Conservation (phyloP, 306 rosid species). For the Astragalus glycyphyllos region DNA sequence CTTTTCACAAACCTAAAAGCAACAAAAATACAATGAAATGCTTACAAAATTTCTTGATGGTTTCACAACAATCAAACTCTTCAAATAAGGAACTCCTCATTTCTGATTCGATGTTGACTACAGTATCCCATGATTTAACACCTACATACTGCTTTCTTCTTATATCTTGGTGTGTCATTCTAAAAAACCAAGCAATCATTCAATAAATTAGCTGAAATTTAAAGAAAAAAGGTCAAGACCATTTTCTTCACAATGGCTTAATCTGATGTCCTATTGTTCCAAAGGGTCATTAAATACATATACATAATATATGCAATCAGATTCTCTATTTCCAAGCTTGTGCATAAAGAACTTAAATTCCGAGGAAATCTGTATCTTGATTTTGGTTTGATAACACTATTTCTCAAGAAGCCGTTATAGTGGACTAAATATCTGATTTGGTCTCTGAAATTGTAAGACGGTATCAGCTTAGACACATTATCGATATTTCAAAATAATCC, state of each 20-base stretch:
- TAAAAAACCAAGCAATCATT: conserved; percentile 21
- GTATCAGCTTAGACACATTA: too few species aligned
- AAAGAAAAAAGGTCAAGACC: conserved; percentile 3
- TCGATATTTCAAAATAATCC: too few species aligned
- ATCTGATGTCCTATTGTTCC: conserved; percentile 15
- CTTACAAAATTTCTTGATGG: background rate
- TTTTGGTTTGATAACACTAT: too few species aligned
- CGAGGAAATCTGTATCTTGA: too few species aligned
- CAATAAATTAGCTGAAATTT: conserved; percentile 17
- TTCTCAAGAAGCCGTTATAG: too few species aligned
- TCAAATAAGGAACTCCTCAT: background rate
- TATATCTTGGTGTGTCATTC: background rate
- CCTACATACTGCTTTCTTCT: conserved; percentile 2
- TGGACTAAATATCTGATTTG: too few species aligned
- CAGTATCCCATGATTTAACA: conserved; percentile 29
- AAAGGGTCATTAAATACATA: background rate
- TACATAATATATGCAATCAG: background rate
- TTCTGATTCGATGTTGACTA: conserved; percentile 24
- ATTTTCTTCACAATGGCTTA: background rate
- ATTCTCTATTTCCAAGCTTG: conserved; percentile 18
- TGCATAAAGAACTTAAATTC: background rate
- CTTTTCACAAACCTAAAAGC: conserved; percentile 67
- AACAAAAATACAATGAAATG: conserved; percentile 34
- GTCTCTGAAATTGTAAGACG: too few species aligned
- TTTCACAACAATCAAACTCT: conserved; percentile 14